A percentile compares a stretch with the other conserved stretches of the same genome.
phyloP scores from a whole-genome alignment of 2,329 filamentous ascomycete genomes.

The Tolypocladium amazonense region DNA sequence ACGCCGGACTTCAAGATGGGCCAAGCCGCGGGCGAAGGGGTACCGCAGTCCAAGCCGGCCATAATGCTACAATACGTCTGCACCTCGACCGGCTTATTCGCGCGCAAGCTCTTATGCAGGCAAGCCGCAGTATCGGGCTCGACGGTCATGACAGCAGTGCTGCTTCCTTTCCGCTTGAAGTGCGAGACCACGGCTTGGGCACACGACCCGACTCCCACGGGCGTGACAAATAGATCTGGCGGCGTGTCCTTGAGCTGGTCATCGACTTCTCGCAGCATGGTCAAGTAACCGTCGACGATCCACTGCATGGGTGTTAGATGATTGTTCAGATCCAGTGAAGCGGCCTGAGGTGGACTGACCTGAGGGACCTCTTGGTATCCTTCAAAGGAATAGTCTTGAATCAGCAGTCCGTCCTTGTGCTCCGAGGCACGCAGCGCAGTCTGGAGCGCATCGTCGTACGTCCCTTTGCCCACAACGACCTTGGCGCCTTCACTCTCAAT shows the following conservation, averaged over 20 bases:
- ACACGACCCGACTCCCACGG: slow-evolving; percentile 64
- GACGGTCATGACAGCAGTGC: slow-evolving; percentile 46
- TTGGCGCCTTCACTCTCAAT: slow-evolving; percentile 54
- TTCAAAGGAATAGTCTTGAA: slow-evolving; percentile 59
- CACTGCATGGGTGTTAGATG: slow-evolving; percentile 29
- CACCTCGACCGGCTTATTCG: slow-evolving; percentile 36
- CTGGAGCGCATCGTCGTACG: slow-evolving; percentile 54
- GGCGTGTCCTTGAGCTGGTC: slow-evolving; percentile 35
- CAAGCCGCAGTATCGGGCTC: slow-evolving; percentile 58
- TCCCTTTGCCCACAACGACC: slow-evolving; percentile 42
- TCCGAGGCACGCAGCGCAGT: slow-evolving; percentile 33
- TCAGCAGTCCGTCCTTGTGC: slow-evolving; percentile 36
- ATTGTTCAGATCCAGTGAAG: too few species aligned
- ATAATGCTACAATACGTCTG: slow-evolving; percentile 56
- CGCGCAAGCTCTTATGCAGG: slow-evolving; percentile 40
- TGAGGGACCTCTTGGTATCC: slow-evolving; percentile 56
- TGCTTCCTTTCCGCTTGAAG: slow-evolving; percentile 38
- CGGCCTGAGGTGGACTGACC: slow-evolving; percentile 19
- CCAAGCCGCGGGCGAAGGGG: slow-evolving; percentile 56
- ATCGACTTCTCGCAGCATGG: slow-evolving; percentile 60
- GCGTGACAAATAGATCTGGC: slow-evolving; percentile 43
- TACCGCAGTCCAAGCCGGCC: slow-evolving; percentile 64
- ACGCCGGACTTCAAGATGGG: slow-evolving; percentile 44
- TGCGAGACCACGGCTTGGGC: slow-evolving; percentile 58
- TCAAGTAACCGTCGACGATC: slow-evolving; percentile 70